phyloP scores from a whole-genome alignment of 83 land plant genomes.

The Picea engelmannii region DNA sequence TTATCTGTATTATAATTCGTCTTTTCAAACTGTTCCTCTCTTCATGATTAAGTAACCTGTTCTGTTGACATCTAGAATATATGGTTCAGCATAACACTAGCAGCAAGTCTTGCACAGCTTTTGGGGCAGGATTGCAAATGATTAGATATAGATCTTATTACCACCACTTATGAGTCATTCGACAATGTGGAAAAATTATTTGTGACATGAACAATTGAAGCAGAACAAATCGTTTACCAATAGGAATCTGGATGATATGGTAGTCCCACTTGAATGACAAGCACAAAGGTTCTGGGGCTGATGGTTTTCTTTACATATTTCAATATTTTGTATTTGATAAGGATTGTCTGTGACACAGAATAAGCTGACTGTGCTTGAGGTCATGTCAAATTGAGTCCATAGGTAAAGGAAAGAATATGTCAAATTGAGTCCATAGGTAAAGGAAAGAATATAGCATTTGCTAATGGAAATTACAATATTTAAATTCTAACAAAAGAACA shows the following conservation, averaged over 20 bases:
- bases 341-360: background rate
- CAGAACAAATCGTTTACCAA: background rate
- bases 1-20: background rate
- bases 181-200: background rate
- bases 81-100: background rate
- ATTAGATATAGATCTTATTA: background rate
- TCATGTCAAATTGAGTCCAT: background rate
- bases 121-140: background rate
- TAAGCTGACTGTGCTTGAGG: background rate
- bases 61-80: background rate
- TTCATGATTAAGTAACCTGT: background rate
- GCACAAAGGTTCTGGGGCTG: background rate
- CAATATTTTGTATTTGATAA: background rate
- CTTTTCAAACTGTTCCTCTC: background rate
- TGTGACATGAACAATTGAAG: no score
- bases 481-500: no score
- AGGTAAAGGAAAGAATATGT: background rate
- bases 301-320: background rate
- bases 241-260: background rate
- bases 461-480: no score
- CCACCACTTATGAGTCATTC: background rate
- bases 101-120: background rate
- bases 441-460: no score
- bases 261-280: background rate
- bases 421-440: background rate